phyloP scores from a whole-genome alignment of 192 early-diverging fungal species.

The Dispira parvispora region DNA sequence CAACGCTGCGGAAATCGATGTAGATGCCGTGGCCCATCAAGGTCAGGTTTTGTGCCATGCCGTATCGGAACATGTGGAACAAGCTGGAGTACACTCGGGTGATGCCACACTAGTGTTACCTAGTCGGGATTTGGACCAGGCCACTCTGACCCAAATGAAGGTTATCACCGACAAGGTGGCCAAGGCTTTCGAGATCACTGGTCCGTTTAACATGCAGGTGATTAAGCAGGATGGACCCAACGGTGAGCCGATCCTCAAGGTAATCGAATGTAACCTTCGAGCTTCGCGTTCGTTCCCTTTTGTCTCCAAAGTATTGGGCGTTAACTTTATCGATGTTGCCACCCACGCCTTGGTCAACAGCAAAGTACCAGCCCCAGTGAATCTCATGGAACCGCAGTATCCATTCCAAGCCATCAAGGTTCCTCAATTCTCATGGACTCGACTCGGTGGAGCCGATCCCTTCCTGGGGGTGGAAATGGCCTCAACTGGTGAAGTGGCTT shows the following conservation, averaged over 20 bases:
- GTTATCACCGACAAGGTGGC: conserved; percentile 76
- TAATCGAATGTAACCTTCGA: conserved; percentile 97
- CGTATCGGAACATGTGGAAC: conserved; percentile 91
- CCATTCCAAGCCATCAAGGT: conserved; percentile 83
- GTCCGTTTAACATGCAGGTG: conserved; percentile 98
- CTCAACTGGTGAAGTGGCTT: conserved; percentile 94
- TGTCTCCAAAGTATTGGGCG: conserved; percentile 83
- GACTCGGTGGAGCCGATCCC: conserved; percentile 87
- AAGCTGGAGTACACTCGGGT: conserved; percentile 94
- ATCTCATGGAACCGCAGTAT: conserved; percentile 38
- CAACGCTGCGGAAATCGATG: conserved; percentile 86
- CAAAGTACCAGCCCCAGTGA: conserved; percentile 35
- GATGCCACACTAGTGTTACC: conserved; percentile 90
- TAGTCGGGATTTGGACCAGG: conserved; percentile 33
- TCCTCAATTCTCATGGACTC: conserved; percentile 93
- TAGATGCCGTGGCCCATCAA: conserved; percentile 79
- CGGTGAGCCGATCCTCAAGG: conserved; percentile 48
- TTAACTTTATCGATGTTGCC: conserved; percentile 84
- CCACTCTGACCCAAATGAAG: conserved; percentile 43
- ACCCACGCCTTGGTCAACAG: conserved; percentile 60
- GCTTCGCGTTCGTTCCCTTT: conserved; percentile 97
- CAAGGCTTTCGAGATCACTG: conserved; percentile 83
- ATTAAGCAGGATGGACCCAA: conserved; percentile 40
- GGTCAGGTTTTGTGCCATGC: conserved; percentile 75
- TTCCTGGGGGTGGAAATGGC: conserved; percentile 98